These are phyloP conservation scores for Aspergillus oerlinghausenensis DNA, from an alignment of 2,329 filamentous ascomycete genomes.

Conservation along the genomic window DNA sequence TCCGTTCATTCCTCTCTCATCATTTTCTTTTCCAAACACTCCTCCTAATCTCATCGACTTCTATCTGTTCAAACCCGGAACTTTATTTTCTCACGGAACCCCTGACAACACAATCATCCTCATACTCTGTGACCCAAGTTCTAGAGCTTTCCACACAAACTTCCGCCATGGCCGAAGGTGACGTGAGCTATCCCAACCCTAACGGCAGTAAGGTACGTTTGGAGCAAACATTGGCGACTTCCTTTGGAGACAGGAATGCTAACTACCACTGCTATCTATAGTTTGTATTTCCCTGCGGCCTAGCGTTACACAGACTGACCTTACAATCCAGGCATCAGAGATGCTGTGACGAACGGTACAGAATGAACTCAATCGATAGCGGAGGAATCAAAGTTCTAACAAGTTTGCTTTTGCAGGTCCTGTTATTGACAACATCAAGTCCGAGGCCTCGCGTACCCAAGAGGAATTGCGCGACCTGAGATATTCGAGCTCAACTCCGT, in stretches of 20 bases:
- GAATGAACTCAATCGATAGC: not conserved
- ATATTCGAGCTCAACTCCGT: slow-evolving; percentile 49
- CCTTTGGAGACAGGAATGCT: not conserved
- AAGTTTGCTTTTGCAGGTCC: slow-evolving; percentile 39
- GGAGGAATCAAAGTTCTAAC: slow-evolving; percentile 15
- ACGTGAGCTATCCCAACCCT: slow-evolving; percentile 37
- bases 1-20: slow-evolving; percentile 5
- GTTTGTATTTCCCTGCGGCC: slow-evolving; percentile 7
- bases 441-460: slow-evolving; percentile 52
- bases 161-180: slow-evolving; percentile 30
- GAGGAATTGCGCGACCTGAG: slow-evolving; percentile 57
- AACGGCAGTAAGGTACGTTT: slow-evolving; percentile 36
- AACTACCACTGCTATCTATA: slow-evolving; percentile 6
- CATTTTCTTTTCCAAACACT: slow-evolving; percentile 2
- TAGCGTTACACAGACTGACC: slow-evolving; percentile 16
- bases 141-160: slow-evolving; percentile 17
- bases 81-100: slow-evolving; percentile 2
- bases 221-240: not conserved
- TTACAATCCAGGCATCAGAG: slow-evolving; percentile 19
- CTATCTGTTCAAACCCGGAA: slow-evolving; percentile 2
- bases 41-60: slow-evolving; percentile 7
- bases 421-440: slow-evolving; percentile 53
- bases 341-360: slow-evolving; percentile 25
- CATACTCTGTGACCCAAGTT: slow-evolving; percentile 6
- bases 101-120: slow-evolving; percentile 3